phyloP scores from a whole-genome alignment of 345 rosid genomes.

The Trapa incisa region DNA sequence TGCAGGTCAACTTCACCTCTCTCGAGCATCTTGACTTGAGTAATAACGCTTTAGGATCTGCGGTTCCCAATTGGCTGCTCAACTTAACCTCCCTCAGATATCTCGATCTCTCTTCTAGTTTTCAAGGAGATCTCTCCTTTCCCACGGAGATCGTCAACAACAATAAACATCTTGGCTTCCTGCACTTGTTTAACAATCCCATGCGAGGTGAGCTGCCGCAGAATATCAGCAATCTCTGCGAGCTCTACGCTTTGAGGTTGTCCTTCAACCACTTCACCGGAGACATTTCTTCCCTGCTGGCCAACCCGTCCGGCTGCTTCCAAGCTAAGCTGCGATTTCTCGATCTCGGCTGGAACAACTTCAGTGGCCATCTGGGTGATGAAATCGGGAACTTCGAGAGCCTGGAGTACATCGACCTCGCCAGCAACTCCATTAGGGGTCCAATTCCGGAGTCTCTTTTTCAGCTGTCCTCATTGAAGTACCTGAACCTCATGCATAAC shows the following conservation, averaged over 20 bases:
- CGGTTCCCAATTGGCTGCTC: background rate
- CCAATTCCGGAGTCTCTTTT: conserved; percentile 7
- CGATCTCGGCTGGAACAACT: background rate
- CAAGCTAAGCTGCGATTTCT: background rate
- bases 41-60: background rate
- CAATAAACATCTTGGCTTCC: background rate
- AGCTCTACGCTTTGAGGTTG: too few species aligned
- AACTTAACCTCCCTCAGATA: background rate
- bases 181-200: background rate
- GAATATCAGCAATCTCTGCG: too few species aligned
- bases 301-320: background rate
- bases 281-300: background rate
- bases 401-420: background rate
- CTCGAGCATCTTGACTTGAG: background rate
- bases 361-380: background rate
- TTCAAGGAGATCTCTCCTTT: background rate
- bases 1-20: background rate
- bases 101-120: background rate
- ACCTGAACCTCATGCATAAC: conserved; percentile 8
- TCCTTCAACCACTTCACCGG: background rate
- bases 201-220: background rate
- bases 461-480: conserved; percentile 6
- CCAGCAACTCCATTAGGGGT: conserved; percentile 12
- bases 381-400: conserved; percentile 5
- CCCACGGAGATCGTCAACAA: background rate